phyloP scores from a whole-genome alignment of 176 grass and related monocot species.

The Microstegium vimineum region DNA sequence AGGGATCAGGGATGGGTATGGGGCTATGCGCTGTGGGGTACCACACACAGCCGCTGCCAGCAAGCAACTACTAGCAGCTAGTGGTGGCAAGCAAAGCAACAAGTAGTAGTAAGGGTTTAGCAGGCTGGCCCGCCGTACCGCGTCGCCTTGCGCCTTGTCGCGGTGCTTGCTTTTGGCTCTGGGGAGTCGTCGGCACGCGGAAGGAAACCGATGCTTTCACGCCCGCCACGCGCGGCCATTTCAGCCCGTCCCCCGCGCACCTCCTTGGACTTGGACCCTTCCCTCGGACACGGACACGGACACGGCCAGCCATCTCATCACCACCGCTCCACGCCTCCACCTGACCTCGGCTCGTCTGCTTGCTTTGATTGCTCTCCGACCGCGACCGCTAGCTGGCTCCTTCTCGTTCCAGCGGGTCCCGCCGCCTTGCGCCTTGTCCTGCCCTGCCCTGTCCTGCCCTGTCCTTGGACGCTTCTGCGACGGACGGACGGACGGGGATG shows the following conservation, averaged over 20 bases:
- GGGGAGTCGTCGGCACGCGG: not conserved
- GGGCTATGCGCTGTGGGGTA: too few species aligned
- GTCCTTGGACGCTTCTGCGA: not conserved
- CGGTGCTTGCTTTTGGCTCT: not conserved
- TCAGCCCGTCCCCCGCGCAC: too few species aligned
- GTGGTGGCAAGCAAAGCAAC: too few species aligned
- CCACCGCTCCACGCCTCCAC: too few species aligned
- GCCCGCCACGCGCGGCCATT: not conserved
- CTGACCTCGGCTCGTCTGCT: not conserved
- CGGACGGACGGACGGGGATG: too few species aligned
- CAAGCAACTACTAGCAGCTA: not conserved
- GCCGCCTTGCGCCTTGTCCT: not conserved
- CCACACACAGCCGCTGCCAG: too few species aligned
- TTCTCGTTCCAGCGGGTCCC: not conserved
- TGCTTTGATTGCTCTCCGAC: not conserved
- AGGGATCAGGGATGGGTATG: not conserved
- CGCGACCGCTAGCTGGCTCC: not conserved
- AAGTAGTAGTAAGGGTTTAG: too few species aligned
- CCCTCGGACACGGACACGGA: too few species aligned
- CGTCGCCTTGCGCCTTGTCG: not conserved
- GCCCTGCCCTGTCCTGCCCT: too few species aligned
- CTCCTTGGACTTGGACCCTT: not conserved
- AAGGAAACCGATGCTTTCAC: constrained; percentile 2
- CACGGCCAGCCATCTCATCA: not conserved
- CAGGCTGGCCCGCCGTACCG: not conserved